Evolutionary conservation across 1,284 basidiomycete genomes (phyloP).

Genomic region (Cutaneotrichosporon cavernicola): DNA sequence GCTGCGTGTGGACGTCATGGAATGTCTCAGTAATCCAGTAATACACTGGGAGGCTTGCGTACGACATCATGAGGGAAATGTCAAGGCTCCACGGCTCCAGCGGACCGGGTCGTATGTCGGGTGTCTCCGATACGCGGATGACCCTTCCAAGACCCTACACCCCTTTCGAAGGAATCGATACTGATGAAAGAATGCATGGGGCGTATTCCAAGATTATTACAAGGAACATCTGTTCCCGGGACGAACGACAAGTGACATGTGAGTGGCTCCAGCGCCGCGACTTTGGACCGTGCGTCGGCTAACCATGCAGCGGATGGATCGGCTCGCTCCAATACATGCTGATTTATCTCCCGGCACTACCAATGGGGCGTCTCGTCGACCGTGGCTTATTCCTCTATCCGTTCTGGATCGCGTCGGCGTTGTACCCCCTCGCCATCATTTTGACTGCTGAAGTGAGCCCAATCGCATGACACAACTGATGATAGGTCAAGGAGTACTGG

Average conservation of each 20-base stretch:
- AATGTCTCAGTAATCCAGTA: too few relatives aligned
- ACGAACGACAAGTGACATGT: constrained; percentile 21
- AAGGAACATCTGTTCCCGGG: constrained; percentile 21
- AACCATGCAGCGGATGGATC: constrained; percentile 60
- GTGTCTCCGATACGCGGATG: neutral
- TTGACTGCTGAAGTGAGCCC: constrained; percentile 55
- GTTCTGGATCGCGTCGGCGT: constrained; percentile 53
- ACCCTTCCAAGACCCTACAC: neutral
- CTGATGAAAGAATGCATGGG: constrained; percentile 31
- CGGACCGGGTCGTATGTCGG: neutral
- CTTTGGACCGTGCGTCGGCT: neutral
- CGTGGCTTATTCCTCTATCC: constrained; percentile 57
- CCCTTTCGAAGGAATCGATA: too few relatives aligned
- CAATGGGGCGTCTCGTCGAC: constrained; percentile 61
- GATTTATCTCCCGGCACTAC: constrained; percentile 52
- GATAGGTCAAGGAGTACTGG: constrained; percentile 59
- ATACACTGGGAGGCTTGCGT: neutral
- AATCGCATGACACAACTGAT: neutral
- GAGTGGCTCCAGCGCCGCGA: constrained; percentile 1
- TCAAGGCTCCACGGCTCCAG: neutral
- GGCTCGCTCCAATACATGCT: constrained; percentile 64
- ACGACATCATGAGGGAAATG: neutral
- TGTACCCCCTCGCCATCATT: constrained; percentile 59
- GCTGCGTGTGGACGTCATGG: neutral
- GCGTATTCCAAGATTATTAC: constrained; percentile 31